These are phyloP conservation scores for Trichoderma asperelloides DNA, from an alignment of 495 filamentous ascomycete genomes.

Conservation along the genomic window DNA sequence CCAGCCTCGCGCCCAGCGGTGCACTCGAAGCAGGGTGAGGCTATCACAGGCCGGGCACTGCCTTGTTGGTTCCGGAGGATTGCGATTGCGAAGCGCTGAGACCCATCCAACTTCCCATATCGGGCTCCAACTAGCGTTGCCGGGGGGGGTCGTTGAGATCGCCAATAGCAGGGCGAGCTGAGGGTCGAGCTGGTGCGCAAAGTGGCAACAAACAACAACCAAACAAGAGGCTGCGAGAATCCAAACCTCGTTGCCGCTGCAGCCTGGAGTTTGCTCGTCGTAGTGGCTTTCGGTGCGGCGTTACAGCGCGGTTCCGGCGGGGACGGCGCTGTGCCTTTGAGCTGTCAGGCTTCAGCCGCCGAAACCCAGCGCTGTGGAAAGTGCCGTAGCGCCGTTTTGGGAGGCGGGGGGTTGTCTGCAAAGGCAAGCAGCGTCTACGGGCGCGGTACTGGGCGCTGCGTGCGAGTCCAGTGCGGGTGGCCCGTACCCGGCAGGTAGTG, in stretches of 20 bases:
- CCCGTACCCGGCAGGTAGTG: background rate
- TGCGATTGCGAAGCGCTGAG: background rate
- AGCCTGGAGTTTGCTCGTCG: background rate
- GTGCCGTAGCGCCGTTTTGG: background rate
- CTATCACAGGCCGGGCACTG: background rate
- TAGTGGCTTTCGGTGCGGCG: background rate
- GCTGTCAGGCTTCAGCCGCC: conserved; percentile 1
- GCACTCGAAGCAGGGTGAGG: background rate
- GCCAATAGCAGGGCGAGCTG: background rate
- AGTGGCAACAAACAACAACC: background rate
- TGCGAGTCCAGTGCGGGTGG: background rate
- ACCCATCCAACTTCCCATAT: background rate
- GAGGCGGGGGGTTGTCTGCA: background rate
- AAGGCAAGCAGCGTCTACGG: background rate
- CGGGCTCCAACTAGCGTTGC: background rate
- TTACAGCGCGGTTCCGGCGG: background rate
- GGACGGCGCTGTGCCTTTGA: background rate
- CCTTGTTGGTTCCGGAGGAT: background rate
- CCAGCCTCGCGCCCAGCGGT: background rate
- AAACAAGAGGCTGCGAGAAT: background rate
- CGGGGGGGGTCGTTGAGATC: background rate
- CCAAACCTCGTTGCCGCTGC: background rate
- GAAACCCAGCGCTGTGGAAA: conserved; percentile 1
- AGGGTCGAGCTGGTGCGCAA: background rate
- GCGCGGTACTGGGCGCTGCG: background rate